Conservation (phyloP, 2,329 filamentous ascomycete species). For the Trichoderma semiorbis region DNA sequence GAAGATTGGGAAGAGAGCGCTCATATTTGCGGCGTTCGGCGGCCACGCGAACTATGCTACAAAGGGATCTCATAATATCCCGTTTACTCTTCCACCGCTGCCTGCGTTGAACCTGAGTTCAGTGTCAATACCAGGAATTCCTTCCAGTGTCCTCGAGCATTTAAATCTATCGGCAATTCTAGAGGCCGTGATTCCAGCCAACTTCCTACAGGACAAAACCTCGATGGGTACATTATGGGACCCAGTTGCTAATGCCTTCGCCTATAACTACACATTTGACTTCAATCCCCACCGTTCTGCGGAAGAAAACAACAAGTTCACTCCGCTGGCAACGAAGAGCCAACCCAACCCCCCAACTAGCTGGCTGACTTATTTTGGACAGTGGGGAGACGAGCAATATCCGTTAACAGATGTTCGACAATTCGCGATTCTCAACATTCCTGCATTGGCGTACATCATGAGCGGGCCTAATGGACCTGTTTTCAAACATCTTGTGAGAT, state of each 20-base stretch:
- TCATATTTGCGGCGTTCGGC: neutral
- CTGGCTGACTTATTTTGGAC: neutral
- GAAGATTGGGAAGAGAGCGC: neutral
- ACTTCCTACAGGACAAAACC: neutral
- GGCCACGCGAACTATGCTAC: neutral
- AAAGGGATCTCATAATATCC: neutral
- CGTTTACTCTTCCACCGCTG: neutral
- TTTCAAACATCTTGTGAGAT: neutral
- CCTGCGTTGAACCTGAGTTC: neutral
- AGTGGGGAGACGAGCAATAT: constrained; percentile 1
- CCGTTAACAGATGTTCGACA: neutral
- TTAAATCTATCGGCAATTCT: neutral
- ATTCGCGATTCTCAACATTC: neutral
- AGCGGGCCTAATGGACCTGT: constrained; percentile 1
- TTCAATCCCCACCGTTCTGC: neutral
- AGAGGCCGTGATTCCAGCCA: neutral
- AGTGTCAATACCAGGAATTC: neutral
- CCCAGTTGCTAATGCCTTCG: neutral
- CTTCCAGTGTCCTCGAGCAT: neutral
- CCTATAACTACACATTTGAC: neutral
- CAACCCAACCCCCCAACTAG: neutral
- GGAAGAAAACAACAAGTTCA: neutral
- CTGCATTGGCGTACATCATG: neutral
- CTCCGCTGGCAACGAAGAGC: neutral
- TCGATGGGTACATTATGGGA: neutral